Conservation (phyloP, 164 flowering plant species). For the Liquidambar formosana region DNA sequence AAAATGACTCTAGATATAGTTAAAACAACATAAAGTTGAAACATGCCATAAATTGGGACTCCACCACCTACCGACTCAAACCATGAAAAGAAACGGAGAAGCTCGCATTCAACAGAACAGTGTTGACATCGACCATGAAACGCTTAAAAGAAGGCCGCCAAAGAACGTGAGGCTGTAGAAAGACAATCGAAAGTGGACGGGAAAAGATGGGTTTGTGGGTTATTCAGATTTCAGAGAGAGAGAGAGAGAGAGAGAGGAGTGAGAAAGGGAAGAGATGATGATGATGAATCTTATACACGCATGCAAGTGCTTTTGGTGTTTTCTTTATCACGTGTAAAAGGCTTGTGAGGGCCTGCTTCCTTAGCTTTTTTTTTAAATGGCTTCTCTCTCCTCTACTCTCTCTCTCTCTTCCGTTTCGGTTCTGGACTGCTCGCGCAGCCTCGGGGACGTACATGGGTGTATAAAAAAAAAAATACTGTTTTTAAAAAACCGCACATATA, state of each 20-base stretch:
- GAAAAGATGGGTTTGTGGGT: constrained; percentile 24
- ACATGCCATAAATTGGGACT: constrained; percentile 13
- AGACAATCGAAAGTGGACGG: constrained; percentile 17
- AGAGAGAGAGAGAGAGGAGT: constrained; percentile 9
- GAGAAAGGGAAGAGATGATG: constrained; percentile 32
- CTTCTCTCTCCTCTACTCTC: constrained; percentile 9
- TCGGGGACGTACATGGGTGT: constrained; percentile 32
- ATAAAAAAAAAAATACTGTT: neutral
- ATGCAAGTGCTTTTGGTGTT: constrained; percentile 70
- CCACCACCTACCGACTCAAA: constrained; percentile 21
- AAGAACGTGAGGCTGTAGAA: constrained; percentile 23
- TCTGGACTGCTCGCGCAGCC: constrained; percentile 43
- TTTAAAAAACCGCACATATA: no score
- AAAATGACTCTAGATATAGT: constrained; percentile 4
- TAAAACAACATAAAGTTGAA: neutral
- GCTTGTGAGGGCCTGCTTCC: constrained; percentile 30
- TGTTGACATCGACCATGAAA: neutral
- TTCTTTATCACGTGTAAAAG: constrained; percentile 86
- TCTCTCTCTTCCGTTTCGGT: constrained; percentile 7
- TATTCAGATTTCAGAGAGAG: constrained; percentile 13
- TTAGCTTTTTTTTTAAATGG: constrained; percentile 12
- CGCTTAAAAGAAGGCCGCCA: constrained; percentile 4
- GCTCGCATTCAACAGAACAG: neutral
- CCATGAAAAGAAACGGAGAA: constrained; percentile 2
- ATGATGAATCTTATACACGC: constrained; percentile 63